Evolutionary conservation across 352 stramenopile species (phyloP), one percentile per base, ranked within the genome.

Genomic region (Aphanomyces stellatus): DNA sequence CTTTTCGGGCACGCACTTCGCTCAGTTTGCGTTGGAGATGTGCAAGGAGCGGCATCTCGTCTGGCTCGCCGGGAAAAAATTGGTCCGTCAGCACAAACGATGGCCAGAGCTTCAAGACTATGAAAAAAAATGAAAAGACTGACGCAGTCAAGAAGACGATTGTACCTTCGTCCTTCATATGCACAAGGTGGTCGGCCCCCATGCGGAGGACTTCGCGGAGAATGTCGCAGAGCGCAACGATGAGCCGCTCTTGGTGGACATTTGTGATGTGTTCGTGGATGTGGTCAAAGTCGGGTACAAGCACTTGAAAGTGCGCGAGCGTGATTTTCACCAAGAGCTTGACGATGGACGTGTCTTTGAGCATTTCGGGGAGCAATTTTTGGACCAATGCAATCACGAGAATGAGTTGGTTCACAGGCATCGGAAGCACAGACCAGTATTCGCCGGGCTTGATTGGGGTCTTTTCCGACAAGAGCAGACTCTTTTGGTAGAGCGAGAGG

Each of bases 111-210:
- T 70, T 31, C 15, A 64, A 37, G 27, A 65, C 53, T 65, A 66
- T 30, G 22, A 51, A 17, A 51, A 53, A 48, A 5, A 24, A 34
- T 51, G 35, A 65, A 17, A 37, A 28, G 46, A 53, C 10, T 42
- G 34, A 28, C 4, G 28, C 17, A 41, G 11, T 37, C 31, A 66
- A n/a, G 51, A 22, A 41, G 62, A 48, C 30, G 19, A 37, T 64
- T 78, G 43, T 75, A 94, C 85, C 80, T 60, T 87, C 84, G n/a
- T 95, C 84, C 37, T 90, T 79, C 15, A 95, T 74, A 34, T 82
- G 83, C 53, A 95, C 83, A 2, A 95, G 75, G 10, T 88, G 74
- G 40, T 95, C 84, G 34, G 78, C 76, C 27, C 75, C 77, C 53
- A 86, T 86, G 25, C 90, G 69, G 35, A 95, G 49, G 8, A 91